Evolutionary conservation across 2,329 filamentous ascomycete genomes (phyloP), one percentile per base, ranked within the genome.

Genomic region (Trichoderma koningii): DNA sequence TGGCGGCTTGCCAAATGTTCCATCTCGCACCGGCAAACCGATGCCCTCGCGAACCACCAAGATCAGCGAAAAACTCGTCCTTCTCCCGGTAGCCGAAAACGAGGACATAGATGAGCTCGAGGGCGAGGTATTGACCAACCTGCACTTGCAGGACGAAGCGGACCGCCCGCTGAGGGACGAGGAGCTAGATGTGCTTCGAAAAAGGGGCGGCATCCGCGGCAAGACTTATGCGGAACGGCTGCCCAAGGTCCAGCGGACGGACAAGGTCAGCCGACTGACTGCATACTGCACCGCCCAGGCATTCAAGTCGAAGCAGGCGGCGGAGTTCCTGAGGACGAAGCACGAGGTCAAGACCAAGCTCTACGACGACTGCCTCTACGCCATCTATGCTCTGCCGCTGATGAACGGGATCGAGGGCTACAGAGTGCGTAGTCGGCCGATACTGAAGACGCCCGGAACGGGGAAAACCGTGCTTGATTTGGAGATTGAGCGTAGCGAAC

Each of bases 311-410:
- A 89, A 90, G 71, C 86, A 89, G 28, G 92, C 93, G n/a, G 92
- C 93, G 15, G 87, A 91, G 41, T 99, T 99, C 74, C 82, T 97
- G 67, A 89, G 91, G 71, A 91, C 91, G 69, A 89, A 89, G 72
- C 95, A 99, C 78, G 89, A 90, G 38, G 94, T 93, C 1, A 90
- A 93, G 78, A 96, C 94, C 15, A 99, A 99, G 78, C 83, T 98
- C 5, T 99, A 99, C 77, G 95, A 99, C 76, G 95, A 99, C 76
- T 99, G 95, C 74, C 81, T 99, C 26, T 99, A 99, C 75, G 92
- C 89, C 28, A 94, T 97, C 55, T 99, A 99, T 76, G 93, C 97
- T 74, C 80, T 97, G 34, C 95, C 95, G 5, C 80, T 99, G 17
- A 82, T 98, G 62, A 90, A 92, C 2, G 95, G 94, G 1, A 87